Evolutionary conservation across 148 eudicot genomes (phyloP).

Genomic region (Rhododendron ovatum): DNA sequence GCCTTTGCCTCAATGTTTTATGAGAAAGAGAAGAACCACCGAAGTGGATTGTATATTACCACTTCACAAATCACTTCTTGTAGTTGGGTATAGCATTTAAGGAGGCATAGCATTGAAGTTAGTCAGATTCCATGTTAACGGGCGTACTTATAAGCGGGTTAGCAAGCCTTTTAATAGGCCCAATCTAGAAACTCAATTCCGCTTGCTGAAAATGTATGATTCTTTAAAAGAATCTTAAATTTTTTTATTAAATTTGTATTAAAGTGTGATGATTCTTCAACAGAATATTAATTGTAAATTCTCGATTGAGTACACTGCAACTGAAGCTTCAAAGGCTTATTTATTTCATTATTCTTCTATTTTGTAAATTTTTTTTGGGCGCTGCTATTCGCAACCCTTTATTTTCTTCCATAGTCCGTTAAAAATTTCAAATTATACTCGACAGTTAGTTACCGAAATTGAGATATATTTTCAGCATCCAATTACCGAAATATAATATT

Average conservation of each 20-base stretch:
- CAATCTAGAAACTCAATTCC: background rate
- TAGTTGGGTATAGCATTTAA: background rate
- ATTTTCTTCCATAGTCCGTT: too few relatives aligned
- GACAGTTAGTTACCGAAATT: too few relatives aligned
- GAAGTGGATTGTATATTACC: background rate
- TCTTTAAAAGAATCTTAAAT: background rate
- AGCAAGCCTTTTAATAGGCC: background rate
- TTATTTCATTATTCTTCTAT: background rate
- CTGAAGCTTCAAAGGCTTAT: background rate
- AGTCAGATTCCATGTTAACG: background rate
- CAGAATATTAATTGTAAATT: background rate
- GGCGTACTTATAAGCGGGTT: background rate
- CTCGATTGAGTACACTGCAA: background rate
- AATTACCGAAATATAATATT: too few relatives aligned
- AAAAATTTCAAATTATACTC: too few relatives aligned
- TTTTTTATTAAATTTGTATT: background rate
- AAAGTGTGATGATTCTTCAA: background rate
- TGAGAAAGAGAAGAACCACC: background rate
- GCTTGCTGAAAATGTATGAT: background rate
- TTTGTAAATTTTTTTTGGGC: background rate
- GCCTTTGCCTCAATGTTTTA: background rate
- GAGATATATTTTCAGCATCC: too few relatives aligned
- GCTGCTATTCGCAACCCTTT: too few relatives aligned
- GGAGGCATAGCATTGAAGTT: background rate
- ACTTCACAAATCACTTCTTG: background rate